Base-by-base conservation (phyloP, 2,329 filamentous ascomycete genomes). In the Pyrenochaeta sp. region DNA sequence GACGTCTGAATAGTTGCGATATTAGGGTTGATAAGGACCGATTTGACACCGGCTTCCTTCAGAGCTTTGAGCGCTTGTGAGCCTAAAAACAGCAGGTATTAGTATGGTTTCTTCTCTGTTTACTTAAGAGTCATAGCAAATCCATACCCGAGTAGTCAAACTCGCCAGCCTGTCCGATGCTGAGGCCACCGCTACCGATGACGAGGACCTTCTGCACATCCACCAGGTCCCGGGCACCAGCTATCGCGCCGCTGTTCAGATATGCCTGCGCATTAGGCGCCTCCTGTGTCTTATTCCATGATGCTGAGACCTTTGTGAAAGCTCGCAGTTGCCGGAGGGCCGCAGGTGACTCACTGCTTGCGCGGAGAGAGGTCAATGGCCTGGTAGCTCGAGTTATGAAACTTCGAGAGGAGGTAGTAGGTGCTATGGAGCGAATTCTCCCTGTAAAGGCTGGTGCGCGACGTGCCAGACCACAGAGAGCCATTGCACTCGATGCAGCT, bases 1-100 rank as follows among this genome's bases (percentile, higher is more conserved):
- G 96, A 92, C 68, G 94, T 98, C 81, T 98, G 94, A 73, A 98
- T 98, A 53, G 95, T 98, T 56, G 94, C 94, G 76, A 98, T 98
- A 77, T 98, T 98, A 70, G 94, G 94, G 80, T 98, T 98, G 77
- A 98, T 93, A 62, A 98, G 87, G 49, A 98, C 90, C 9, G 94
- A 97, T 65, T 88, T 81, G 56, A 98, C 91, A 57, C 92, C 92
- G 60, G 93, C 94, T 81, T 98, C 94, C 80, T 97, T 98, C 58
- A 99, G 84, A 33, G 95, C 95, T 81, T 98, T 98, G 60, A 99
- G 84, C 49, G 95, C 95, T 82, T 98, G 95, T 5, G 94, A 93
- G 61, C 95, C 92, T 97, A 71, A 5, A 18, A 14, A 15, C 23
- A 4, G 23, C 9, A 6, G 12, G 9, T 31, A 37, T 73, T 11